phyloP scores from a whole-genome alignment of 768 basidiomycete genomes.

The Mycena galopus region DNA sequence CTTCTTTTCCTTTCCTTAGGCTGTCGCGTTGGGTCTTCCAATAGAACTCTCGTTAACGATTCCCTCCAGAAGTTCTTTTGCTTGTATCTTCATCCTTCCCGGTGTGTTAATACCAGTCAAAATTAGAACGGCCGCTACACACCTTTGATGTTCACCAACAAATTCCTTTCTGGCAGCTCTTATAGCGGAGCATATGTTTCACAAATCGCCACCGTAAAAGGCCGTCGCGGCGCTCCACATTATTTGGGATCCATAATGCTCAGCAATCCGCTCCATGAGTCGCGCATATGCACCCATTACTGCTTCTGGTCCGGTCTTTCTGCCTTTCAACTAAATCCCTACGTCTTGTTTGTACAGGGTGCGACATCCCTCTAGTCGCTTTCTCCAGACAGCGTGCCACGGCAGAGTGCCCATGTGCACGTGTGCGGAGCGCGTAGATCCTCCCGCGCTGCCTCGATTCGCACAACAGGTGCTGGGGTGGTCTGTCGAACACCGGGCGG shows the following conservation, averaged over 20 bases:
- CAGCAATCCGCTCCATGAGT: slow-evolving; percentile 46
- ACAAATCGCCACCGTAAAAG: slow-evolving; percentile 49
- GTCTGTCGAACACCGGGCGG: slow-evolving; percentile 15
- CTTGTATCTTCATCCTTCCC: slow-evolving; percentile 37
- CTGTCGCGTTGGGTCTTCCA: slow-evolving; percentile 51
- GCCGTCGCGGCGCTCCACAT: slow-evolving; percentile 40
- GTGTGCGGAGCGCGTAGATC: slow-evolving; percentile 39
- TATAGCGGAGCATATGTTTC: slow-evolving; percentile 54
- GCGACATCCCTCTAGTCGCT: slow-evolving; percentile 42
- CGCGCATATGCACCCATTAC: background rate
- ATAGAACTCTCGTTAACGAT: slow-evolving; percentile 49
- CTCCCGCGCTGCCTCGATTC: slow-evolving; percentile 44
- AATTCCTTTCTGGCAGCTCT: slow-evolving; percentile 45
- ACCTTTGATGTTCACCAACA: slow-evolving; percentile 26
- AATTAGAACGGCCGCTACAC: background rate
- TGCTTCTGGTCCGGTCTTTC: no score
- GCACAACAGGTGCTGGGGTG: slow-evolving; percentile 32
- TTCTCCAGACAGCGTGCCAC: slow-evolving; percentile 45
- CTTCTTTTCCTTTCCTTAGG: slow-evolving; percentile 28
- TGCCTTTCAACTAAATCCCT: no score
- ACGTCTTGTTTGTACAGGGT: slow-evolving; percentile 10
- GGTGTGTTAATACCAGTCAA: background rate
- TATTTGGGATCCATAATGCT: slow-evolving; percentile 50
- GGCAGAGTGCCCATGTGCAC: slow-evolving; percentile 42
- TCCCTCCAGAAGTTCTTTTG: slow-evolving; percentile 51